phyloP scores from a whole-genome alignment of 495 filamentous ascomycete species.

The Annulohypoxylon maeteangense region DNA sequence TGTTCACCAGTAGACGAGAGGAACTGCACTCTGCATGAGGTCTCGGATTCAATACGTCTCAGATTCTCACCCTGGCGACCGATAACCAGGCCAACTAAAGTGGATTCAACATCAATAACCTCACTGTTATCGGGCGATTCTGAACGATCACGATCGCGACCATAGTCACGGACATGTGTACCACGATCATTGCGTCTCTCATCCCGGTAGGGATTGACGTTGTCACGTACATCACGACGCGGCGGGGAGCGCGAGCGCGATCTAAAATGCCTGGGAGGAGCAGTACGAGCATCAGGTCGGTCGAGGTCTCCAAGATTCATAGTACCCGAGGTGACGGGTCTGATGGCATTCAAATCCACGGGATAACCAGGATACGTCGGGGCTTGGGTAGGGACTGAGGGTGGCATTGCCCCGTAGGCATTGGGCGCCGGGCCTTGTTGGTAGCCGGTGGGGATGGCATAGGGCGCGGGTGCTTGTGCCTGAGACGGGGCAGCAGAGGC shows the following conservation, averaged over 20 bases:
- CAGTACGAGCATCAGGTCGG: slow-evolving; percentile 55
- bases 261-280: slow-evolving; percentile 62
- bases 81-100: slow-evolving; percentile 84
- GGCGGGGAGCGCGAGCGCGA: slow-evolving; percentile 78
- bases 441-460: slow-evolving; percentile 52
- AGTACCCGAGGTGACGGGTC: slow-evolving; percentile 76
- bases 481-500: slow-evolving; percentile 50
- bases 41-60: slow-evolving; percentile 78
- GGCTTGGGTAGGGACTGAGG: slow-evolving; percentile 47
- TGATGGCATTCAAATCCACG: slow-evolving; percentile 76
- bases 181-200: slow-evolving; percentile 74
- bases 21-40: slow-evolving; percentile 81
- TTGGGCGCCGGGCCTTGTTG: slow-evolving; percentile 51
- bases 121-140: slow-evolving; percentile 75
- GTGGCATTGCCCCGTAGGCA: slow-evolving; percentile 44
- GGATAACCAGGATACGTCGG: slow-evolving; percentile 57
- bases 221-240: slow-evolving; percentile 74
- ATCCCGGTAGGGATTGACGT: slow-evolving; percentile 78
- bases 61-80: slow-evolving; percentile 85
- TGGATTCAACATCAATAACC: slow-evolving; percentile 78
- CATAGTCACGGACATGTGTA: slow-evolving; percentile 63
- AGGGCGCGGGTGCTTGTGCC: slow-evolving; percentile 47
- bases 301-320: slow-evolving; percentile 76
- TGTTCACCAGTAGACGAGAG: slow-evolving; percentile 73
- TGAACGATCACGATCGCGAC: slow-evolving; percentile 73